Evolutionary conservation across 1,139 yeast genomes (phyloP).

Genomic region (Sugiyamaella neomexicana): DNA sequence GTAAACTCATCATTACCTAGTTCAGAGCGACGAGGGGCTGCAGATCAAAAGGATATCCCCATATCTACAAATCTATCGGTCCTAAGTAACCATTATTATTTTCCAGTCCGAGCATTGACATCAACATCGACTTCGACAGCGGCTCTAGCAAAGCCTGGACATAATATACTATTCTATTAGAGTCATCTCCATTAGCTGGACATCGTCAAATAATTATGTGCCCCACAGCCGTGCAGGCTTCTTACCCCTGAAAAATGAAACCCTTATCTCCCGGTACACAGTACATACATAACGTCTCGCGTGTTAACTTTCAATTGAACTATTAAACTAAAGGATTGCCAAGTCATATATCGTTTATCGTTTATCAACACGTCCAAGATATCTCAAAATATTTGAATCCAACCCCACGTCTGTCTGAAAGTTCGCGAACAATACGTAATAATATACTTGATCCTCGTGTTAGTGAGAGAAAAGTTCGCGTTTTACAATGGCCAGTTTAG

Average conservation of each 20-base stretch:
- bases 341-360: background rate
- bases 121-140: too few relatives aligned
- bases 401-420: background rate
- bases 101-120: too few relatives aligned
- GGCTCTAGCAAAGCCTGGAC: too few relatives aligned
- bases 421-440: background rate
- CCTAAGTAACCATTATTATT: too few relatives aligned
- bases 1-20: too few relatives aligned
- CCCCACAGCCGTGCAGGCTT: background rate
- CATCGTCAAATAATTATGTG: too few relatives aligned
- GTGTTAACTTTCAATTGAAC: slow-evolving; percentile 11
- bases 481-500: slow-evolving; percentile 5
- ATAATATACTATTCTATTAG: too few relatives aligned
- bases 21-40: too few relatives aligned
- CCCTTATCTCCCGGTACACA: slow-evolving; percentile 9
- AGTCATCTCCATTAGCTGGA: too few relatives aligned
- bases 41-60: too few relatives aligned
- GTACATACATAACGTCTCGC: slow-evolving; percentile 11
- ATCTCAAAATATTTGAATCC: background rate
- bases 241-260: slow-evolving; percentile 8
- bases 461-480: slow-evolving; percentile 8
- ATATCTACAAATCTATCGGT: too few relatives aligned
- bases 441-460: background rate
- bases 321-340: background rate
- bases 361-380: background rate